Evolutionary conservation across 192 early-diverging fungal species (phyloP).

Genomic region (Backusella tuberculispora): DNA sequence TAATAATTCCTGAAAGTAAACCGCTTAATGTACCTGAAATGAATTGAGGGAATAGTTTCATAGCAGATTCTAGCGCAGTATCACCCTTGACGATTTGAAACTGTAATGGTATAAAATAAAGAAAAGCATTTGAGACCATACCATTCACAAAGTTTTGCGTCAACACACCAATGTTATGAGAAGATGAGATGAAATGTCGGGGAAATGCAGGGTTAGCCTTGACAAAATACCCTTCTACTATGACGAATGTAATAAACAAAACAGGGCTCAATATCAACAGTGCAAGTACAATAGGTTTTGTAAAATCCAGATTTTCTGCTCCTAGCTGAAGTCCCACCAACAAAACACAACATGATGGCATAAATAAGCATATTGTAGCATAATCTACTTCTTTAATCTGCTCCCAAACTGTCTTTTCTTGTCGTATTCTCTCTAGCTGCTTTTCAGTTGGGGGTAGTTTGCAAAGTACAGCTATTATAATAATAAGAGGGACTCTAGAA

Average conservation of each 20-base stretch:
- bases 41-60: slow-evolving; percentile 77
- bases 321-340: slow-evolving; percentile 70
- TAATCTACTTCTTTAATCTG: not conserved
- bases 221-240: slow-evolving; percentile 62
- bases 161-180: slow-evolving; percentile 48
- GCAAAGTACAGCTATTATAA: not conserved
- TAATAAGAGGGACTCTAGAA: not conserved
- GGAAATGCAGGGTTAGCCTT: slow-evolving; percentile 72
- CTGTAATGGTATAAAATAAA: slow-evolving; percentile 75
- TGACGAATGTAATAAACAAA: slow-evolving; percentile 50
- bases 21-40: slow-evolving; percentile 64
- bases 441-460: not conserved
- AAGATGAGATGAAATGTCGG: slow-evolving; percentile 57
- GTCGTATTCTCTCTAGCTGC: not conserved
- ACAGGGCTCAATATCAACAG: slow-evolving; percentile 57
- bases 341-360: slow-evolving; percentile 32
- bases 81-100: slow-evolving; percentile 75
- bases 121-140: slow-evolving; percentile 27
- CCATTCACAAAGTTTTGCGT: slow-evolving; percentile 40
- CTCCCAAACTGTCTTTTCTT: not conserved
- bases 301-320: slow-evolving; percentile 71
- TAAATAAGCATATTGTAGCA: not conserved
- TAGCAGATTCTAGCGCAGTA: slow-evolving; percentile 70
- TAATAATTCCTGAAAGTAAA: slow-evolving; percentile 64
- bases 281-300: slow-evolving; percentile 53